Conservation (phyloP, 1,139 yeast species). For the Wickerhamomyces sp. region DNA sequence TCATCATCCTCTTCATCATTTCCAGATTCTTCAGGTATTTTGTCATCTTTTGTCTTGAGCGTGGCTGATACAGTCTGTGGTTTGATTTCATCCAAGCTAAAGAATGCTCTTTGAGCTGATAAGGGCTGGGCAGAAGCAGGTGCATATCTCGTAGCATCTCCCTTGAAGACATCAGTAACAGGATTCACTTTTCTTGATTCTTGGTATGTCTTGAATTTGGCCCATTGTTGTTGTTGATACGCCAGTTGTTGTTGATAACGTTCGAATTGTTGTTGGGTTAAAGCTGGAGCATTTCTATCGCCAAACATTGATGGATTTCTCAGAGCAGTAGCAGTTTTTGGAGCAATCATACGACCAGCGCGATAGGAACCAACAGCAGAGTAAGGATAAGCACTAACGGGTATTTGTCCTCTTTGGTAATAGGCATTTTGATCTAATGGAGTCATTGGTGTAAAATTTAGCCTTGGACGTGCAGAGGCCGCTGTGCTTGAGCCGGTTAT, state of each 20-base stretch:
- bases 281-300: constrained; percentile 8
- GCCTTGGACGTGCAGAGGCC: constrained; percentile 2
- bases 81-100: constrained; percentile 23
- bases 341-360: constrained; percentile 5
- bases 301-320: constrained; percentile 11
- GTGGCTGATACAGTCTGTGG: constrained; percentile 4
- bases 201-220: constrained; percentile 19
- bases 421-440: constrained; percentile 5
- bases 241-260: constrained; percentile 20
- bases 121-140: constrained; percentile 53
- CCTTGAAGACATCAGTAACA: constrained; percentile 46
- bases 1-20: constrained; percentile 18
- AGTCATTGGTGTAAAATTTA: constrained; percentile 10
- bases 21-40: constrained; percentile 8
- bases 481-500: neutral
- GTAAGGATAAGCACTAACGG: constrained; percentile 8
- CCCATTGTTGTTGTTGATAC: constrained; percentile 22
- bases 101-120: constrained; percentile 46
- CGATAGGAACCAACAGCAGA: constrained; percentile 2
- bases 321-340: constrained; percentile 17
- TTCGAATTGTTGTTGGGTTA: constrained; percentile 19
- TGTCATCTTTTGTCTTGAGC: constrained; percentile 1
- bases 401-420: constrained; percentile 6
- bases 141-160: constrained; percentile 43
- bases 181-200: constrained; percentile 14